Conservation (phyloP, 139 green algal species). For the Chlorella sp. region DNA sequence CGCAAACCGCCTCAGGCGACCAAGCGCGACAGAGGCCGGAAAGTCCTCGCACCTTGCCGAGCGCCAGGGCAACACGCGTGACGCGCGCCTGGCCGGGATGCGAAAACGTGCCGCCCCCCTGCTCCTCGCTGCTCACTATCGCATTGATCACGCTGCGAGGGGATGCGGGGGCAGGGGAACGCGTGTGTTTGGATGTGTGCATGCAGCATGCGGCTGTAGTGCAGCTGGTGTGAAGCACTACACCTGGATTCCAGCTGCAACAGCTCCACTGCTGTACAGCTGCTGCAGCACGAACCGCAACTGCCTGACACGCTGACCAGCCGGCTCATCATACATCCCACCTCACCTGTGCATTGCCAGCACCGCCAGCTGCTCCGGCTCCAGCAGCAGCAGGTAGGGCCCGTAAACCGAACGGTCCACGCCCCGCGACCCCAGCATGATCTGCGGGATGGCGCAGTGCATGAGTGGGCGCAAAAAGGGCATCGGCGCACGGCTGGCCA, state of each 20-base stretch:
- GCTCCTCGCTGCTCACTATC: slow-evolving; percentile 7
- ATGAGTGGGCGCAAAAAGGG: no score
- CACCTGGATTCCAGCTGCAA: no score
- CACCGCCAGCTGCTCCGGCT: slow-evolving; percentile 62
- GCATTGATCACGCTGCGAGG: slow-evolving; percentile 25
- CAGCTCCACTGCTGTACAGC: not conserved
- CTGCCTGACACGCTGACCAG: no score
- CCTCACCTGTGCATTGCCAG: slow-evolving; percentile 65
- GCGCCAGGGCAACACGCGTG: slow-evolving; percentile 20
- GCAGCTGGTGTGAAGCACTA: no score
- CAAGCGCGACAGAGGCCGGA: no score
- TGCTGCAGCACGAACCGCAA: no score
- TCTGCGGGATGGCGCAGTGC: slow-evolving; percentile 38
- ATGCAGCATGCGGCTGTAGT: slow-evolving; percentile 2
- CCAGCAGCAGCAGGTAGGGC: slow-evolving; percentile 67
- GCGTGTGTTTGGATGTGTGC: no score
- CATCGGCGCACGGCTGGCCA: no score
- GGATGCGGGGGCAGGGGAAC: no score
- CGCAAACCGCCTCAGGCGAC: no score
- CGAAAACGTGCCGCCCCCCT: slow-evolving; percentile 7
- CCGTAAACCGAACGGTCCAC: slow-evolving; percentile 64
- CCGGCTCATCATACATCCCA: not conserved
- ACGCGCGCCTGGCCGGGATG: slow-evolving; percentile 40
- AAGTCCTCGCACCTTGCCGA: slow-evolving; percentile 49
- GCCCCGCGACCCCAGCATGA: not conserved